Percentiles rank a stretch among this genome's conserved stretches.
phyloP scores from a whole-genome alignment of 805 yeast species.

The Wickerhamiella domercqiae region DNA sequence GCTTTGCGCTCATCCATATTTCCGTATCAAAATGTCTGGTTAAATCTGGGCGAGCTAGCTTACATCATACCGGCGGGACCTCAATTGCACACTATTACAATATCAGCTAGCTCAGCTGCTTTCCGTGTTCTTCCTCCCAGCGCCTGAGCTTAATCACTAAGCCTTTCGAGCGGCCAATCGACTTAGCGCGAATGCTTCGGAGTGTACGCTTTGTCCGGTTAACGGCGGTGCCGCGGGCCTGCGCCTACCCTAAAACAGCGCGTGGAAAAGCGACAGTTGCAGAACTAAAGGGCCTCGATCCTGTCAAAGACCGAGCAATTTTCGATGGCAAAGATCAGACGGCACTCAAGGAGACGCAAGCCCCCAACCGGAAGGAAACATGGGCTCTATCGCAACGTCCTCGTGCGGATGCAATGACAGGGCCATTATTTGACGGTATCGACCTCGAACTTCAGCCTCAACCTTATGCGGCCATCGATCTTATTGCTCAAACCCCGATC shows the following conservation, averaged over 20 bases:
- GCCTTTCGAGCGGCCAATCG: too few relatives aligned
- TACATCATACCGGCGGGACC: too few relatives aligned
- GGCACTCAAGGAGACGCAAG: constrained; percentile 32
- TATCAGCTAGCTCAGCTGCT: too few relatives aligned
- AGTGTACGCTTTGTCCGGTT: neutral
- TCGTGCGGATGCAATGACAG: constrained; percentile 39
- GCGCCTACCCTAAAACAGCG: constrained; percentile 4
- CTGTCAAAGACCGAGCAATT: constrained; percentile 9
- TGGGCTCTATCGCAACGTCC: constrained; percentile 63
- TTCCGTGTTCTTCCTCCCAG: too few relatives aligned
- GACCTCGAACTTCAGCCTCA: constrained; percentile 57
- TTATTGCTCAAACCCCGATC: constrained; percentile 61
- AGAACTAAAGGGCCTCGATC: constrained; percentile 4
- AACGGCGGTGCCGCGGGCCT: neutral
- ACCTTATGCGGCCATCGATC: constrained; percentile 72
- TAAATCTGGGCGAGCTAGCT: too few relatives aligned
- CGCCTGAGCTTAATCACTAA: too few relatives aligned
- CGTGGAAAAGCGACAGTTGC: constrained; percentile 12
- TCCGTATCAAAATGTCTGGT: neutral
- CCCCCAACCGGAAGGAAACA: constrained; percentile 55
- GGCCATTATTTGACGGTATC: constrained; percentile 56
- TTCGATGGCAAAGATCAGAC: constrained; percentile 16
- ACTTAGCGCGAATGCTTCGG: neutral
- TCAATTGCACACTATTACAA: too few relatives aligned
- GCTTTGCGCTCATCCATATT: constrained; percentile 5